Conservation (phyloP, 768 basidiomycete species). For the Mycena chlorophos region DNA sequence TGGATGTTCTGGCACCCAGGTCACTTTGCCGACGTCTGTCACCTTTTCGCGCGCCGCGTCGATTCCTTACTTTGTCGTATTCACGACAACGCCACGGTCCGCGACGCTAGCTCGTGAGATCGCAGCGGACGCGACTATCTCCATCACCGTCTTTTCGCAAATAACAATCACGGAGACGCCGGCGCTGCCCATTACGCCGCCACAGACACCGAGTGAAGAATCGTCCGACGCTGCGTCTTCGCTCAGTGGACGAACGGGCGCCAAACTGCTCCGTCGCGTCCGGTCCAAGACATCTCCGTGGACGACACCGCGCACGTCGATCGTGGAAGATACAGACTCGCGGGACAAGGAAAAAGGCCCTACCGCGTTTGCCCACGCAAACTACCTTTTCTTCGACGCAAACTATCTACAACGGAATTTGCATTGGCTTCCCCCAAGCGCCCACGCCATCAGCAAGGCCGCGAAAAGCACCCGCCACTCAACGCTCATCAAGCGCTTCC, state of each 20-base stretch:
- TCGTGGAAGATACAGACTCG: conserved; percentile 13
- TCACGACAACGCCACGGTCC: conserved; percentile 63
- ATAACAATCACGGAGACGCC: conserved; percentile 51
- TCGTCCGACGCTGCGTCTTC: conserved; percentile 15
- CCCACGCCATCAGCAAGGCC: conserved; percentile 46
- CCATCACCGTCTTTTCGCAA: conserved; percentile 64
- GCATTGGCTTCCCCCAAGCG: conserved; percentile 73
- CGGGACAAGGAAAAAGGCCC: conserved; percentile 38
- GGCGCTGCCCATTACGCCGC: conserved; percentile 45
- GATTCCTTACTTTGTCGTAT: conserved; percentile 75
- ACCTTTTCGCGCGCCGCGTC: conserved; percentile 60
- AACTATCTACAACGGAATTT: conserved; percentile 51
- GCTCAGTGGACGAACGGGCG: conserved; percentile 5
- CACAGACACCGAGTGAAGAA: conserved; percentile 56
- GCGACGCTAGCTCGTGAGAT: conserved; percentile 59
- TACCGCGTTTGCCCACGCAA: conserved; percentile 43
- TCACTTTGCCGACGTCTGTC: conserved; percentile 62
- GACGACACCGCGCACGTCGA: conserved; percentile 9
- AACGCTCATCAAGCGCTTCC: conserved; percentile 53
- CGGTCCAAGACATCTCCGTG: conserved; percentile 24
- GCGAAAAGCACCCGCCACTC: conserved; percentile 44
- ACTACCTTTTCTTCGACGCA: conserved; percentile 43
- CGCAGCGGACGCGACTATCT: conserved; percentile 67
- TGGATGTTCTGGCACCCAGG: conserved; percentile 39
- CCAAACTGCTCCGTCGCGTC: conserved; percentile 14